Base-by-base conservation (phyloP, 306 rosid species). In the Cucumis cinereus region DNA sequence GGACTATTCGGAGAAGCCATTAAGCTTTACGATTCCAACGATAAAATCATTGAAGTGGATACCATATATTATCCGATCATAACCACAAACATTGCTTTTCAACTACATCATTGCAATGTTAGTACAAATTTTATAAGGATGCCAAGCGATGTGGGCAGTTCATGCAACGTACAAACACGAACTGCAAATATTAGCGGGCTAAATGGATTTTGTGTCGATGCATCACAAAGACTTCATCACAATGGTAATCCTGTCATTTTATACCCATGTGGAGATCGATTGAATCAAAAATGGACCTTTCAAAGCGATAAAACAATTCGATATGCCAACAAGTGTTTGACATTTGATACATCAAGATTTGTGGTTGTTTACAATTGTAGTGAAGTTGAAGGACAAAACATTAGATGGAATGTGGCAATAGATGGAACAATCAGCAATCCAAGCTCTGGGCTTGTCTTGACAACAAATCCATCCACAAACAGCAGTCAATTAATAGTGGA, bases 141-240 rank as follows among this genome's bases (percentile, higher is more conserved):
- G 58, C 56, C 22, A 1, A 5, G 56, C 10, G 7, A 4, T 50
- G n/a, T 5, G 19, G 24, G 7, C 8, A 24, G 19, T 3, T 7
- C 58, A 17, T 19, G 58, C 58, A 6, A 7, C 24, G 10, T 19
- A 19, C 23, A 53, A 19, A 19, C 63, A 58, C 63, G 35, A 58
- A 50, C 55, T 50, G 7, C 35, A 20, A 14, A 3, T 0, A 58
- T 58, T 23, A 58, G 35, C 6, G 63, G 63, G 14, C 7, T 0
- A 58, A 16, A 58, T 0, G 63, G 35, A 24, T 58, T 23, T 10
- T 58, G 63, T 13, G 8, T 24, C 3, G 35, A 23, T 23, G 8
- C 26, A 56, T 3, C 22, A 2, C 0, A 1, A 0, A 13, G 0
- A n/a, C 1, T 7, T 10, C 13, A 20, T 15, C 1, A 50, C 0